phyloP scores from a whole-genome alignment of 345 rosid species.

The Jatropha curcas region DNA sequence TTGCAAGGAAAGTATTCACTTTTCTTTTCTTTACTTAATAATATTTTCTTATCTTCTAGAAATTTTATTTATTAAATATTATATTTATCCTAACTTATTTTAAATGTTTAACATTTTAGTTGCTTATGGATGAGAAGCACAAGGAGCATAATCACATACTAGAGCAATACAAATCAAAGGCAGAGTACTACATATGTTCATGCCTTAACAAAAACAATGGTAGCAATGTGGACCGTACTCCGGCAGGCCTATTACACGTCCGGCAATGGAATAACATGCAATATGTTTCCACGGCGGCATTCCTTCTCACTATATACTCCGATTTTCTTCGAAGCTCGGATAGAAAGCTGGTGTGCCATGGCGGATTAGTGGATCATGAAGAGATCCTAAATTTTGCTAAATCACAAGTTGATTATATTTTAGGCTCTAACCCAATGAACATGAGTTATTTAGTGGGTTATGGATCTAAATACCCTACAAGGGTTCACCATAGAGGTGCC shows the following conservation, averaged over 20 bases:
- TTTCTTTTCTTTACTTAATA: too few species aligned
- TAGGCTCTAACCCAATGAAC: constrained; percentile 86
- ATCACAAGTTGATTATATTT: constrained; percentile 84
- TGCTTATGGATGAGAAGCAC: constrained; percentile 58
- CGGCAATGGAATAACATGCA: constrained; percentile 99
- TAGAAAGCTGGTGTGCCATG: constrained; percentile 47
- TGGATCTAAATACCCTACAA: constrained; percentile 69
- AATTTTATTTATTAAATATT: too few species aligned
- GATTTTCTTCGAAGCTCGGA: constrained; percentile 48
- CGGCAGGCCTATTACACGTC: constrained; percentile 76
- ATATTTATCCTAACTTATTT: too few species aligned
- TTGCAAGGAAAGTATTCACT: background rate
- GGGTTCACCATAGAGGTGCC: constrained; percentile 94
- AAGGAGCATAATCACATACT: constrained; percentile 41
- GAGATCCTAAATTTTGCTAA: constrained; percentile 64
- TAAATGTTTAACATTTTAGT: constrained; percentile 33
- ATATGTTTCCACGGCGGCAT: constrained; percentile 79
- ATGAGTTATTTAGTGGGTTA: constrained; percentile 88
- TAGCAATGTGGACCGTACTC: constrained; percentile 62
- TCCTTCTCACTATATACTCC: constrained; percentile 78
- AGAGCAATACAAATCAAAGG: constrained; percentile 66
- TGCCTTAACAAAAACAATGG: constrained; percentile 63
- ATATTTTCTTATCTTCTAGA: too few species aligned
- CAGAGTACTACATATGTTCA: constrained; percentile 84
- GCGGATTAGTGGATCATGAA: constrained; percentile 41